phyloP scores from a whole-genome alignment of 2,329 filamentous ascomycete genomes.

The Trichophyton schoenleinii region DNA sequence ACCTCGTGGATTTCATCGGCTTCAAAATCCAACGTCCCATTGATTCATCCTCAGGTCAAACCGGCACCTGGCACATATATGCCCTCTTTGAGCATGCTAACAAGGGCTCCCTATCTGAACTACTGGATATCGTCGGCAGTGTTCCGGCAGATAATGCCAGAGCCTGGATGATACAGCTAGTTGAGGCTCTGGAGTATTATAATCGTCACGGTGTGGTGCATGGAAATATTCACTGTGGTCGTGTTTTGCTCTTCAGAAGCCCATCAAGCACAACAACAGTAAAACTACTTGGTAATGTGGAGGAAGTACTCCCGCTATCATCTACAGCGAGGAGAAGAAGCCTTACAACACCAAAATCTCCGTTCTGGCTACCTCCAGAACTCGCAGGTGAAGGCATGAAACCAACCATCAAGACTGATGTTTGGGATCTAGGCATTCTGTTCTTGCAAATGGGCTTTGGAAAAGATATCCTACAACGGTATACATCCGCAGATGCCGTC shows the following conservation, averaged over 20 bases:
- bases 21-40: conserved; percentile 58
- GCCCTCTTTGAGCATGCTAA: conserved; percentile 65
- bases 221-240: conserved; percentile 66
- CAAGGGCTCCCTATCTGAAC: conserved; percentile 68
- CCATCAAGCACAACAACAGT: conserved; percentile 55
- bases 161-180: conserved; percentile 80
- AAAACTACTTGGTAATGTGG: conserved; percentile 39
- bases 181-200: conserved; percentile 77
- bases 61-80: conserved; percentile 55
- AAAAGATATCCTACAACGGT: conserved; percentile 59
- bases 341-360: conserved; percentile 53
- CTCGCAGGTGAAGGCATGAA: conserved; percentile 46
- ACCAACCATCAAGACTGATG: conserved; percentile 63
- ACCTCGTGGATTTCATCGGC: conserved; percentile 66
- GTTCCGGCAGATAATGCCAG: conserved; percentile 64
- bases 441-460: conserved; percentile 93
- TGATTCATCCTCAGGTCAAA: conserved; percentile 28
- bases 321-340: conserved; percentile 28
- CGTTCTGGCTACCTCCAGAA: conserved; percentile 75
- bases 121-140: conserved; percentile 65
- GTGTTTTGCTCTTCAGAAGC: conserved; percentile 64
- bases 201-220: conserved; percentile 77
- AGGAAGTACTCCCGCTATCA: conserved; percentile 39
- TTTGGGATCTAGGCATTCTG: conserved; percentile 89
- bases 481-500: conserved; percentile 64